Conservation (phyloP, 352 stramenopile species). For the Phytophthora lateralis region DNA sequence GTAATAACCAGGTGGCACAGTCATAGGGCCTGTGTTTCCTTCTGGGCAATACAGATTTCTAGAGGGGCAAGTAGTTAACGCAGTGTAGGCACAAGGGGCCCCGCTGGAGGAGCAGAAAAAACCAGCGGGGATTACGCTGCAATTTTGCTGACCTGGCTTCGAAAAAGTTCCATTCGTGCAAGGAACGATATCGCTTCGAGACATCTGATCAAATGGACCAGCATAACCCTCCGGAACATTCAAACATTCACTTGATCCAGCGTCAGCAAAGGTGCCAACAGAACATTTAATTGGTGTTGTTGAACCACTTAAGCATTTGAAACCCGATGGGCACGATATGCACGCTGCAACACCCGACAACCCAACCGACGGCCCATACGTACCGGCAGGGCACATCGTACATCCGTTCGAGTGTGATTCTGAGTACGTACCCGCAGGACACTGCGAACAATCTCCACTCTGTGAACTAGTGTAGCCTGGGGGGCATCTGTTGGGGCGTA, state of each 20-base stretch:
- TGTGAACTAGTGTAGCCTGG: conserved; percentile 29
- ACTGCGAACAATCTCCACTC: conserved; percentile 35
- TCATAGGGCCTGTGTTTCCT: conserved; percentile 40
- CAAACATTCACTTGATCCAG: conserved; percentile 37
- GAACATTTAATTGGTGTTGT: conserved; percentile 33
- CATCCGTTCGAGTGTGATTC: conserved; percentile 40
- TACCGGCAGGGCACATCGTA: conserved; percentile 44
- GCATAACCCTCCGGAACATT: conserved; percentile 52
- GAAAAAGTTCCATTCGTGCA: conserved; percentile 64
- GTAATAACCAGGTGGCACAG: conserved; percentile 52
- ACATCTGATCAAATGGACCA: conserved; percentile 34
- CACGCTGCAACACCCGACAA: conserved; percentile 33
- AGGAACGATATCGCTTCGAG: conserved; percentile 34
- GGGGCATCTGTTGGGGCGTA: conserved; percentile 48
- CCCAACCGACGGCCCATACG: conserved; percentile 45
- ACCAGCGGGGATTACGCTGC: conserved; percentile 45
- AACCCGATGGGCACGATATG: conserved; percentile 50
- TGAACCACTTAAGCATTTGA: conserved; percentile 37
- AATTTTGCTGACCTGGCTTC: conserved; percentile 51
- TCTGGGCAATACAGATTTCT: conserved; percentile 52
- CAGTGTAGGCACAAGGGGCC: conserved; percentile 40
- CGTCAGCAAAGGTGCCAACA: conserved; percentile 44
- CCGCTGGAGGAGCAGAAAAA: conserved; percentile 43
- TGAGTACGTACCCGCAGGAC: conserved; percentile 48
- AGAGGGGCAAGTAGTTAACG: conserved; percentile 44